Evolutionary conservation across 2,329 filamentous ascomycete species (phyloP).

Genomic region (Apiospora koreana): DNA sequence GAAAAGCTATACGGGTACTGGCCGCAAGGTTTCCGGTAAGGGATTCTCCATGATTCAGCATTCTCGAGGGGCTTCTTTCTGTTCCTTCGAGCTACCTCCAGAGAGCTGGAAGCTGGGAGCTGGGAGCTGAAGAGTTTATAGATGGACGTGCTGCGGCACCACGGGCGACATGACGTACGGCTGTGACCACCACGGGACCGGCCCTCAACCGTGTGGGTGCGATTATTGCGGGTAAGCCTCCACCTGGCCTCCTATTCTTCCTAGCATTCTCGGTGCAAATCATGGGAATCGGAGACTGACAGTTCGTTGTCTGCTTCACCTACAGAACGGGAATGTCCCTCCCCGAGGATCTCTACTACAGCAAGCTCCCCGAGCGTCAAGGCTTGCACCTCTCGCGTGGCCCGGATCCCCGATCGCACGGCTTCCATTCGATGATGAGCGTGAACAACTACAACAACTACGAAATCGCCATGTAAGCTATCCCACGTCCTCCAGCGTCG

Average conservation of each 20-base stretch:
- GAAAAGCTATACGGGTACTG: constrained; percentile 9
- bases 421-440: neutral
- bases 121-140: too few species aligned
- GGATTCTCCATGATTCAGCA: too few species aligned
- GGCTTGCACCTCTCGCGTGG: constrained; percentile 8
- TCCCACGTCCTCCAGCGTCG: neutral
- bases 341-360: constrained; percentile 8
- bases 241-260: too few species aligned
- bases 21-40: constrained; percentile 9
- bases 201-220: constrained; percentile 12
- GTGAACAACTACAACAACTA: neutral
- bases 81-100: too few species aligned
- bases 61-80: too few species aligned
- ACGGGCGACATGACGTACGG: constrained; percentile 2
- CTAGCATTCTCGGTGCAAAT: too few species aligned
- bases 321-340: constrained; percentile 6
- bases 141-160: constrained; percentile 16
- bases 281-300: neutral
- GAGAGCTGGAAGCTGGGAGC: too few species aligned
- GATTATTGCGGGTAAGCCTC: constrained; percentile 10
- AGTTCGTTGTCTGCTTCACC: neutral
- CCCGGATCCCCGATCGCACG: constrained; percentile 4
- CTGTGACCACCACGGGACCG: constrained; percentile 15
- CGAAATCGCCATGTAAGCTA: neutral
- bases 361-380: neutral